Evolutionary conservation across 164 flowering plant genomes (phyloP), one percentile per base, ranked within the genome.

Genomic region (Vitis rotundifolia): DNA sequence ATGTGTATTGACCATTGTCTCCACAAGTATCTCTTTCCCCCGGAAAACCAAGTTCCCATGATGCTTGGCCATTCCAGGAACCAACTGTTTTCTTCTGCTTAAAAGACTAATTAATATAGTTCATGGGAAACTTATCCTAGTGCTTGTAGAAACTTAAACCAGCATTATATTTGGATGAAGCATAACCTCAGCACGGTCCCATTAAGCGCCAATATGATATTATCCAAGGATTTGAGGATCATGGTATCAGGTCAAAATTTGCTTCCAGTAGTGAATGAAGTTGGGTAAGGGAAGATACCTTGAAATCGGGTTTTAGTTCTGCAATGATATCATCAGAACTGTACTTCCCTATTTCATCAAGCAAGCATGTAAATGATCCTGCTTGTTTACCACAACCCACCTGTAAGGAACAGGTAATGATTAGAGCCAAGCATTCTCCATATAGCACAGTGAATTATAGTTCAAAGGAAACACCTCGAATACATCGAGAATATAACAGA

Each of bases 381-480:
- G 99, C 99, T 75, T 83, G 72, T 78, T 85, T 90, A 44, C 98
- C 99, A 83, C 98, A 91, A 73, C 81, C 89, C 29, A 94, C 86
- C 98, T 91, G 82, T 57, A 78, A 57, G 54, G 48, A 29, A 31
- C 66, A 63, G 37, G 18, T 22, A 44, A 22, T 61, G 31, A 61
- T 18, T 37, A 53, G 50, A 49, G n/a, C 1, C 11, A 16, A 12
- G 18, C 19, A 22, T 12, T 8, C 28, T 14, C 47, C 11, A 53
- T n/a, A 12, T 31, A 70, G 22, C 64, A n/a, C 13, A 61, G 44
- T 61, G 56, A 53, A 53, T 11, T 53, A 53, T n/a, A 14, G 11
- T 53, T 13, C n/a, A 53, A 13, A 11, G 15, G 7, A 53, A 53
- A 53, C 15, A 13, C 16, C n/a, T n/a, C 15, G n/a, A 53, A 18